Conservation (phyloP, 148 eudicot species). For the Rhododendron mucronatum region DNA sequence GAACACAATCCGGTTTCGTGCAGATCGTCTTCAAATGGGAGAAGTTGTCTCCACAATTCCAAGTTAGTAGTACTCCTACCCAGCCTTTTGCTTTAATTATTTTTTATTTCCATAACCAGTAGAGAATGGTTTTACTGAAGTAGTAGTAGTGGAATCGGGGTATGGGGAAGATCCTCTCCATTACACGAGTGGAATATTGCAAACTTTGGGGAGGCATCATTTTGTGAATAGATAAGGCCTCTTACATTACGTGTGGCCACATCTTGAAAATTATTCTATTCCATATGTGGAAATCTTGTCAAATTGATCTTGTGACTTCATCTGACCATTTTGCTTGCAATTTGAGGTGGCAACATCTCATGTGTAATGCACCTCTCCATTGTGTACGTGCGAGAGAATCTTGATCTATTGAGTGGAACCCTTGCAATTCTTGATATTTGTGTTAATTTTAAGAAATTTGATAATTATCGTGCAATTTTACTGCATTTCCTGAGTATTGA, state of each 20-base stretch:
- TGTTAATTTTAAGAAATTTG: not conserved
- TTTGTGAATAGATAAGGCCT: not conserved
- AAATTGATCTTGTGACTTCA: not conserved
- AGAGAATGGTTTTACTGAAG: not conserved
- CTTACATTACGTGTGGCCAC: not conserved
- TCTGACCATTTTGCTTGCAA: not conserved
- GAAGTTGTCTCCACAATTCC: constrained; percentile 99
- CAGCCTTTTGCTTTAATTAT: not conserved
- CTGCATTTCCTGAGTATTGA: not conserved
- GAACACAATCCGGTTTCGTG: constrained; percentile 14
- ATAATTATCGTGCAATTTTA: not conserved
- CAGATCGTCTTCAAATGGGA: constrained; percentile 99
- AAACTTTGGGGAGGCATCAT: not conserved
- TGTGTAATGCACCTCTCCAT: not conserved
- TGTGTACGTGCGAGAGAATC: not conserved
- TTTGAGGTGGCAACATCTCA: not conserved
- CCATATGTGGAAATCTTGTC: not conserved
- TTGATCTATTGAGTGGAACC: not conserved
- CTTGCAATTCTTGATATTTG: not conserved
- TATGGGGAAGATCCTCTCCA: not conserved
- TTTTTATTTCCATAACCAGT: not conserved
- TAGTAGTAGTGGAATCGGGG: not conserved
- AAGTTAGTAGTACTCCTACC: constrained; percentile 60
- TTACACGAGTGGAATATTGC: not conserved
- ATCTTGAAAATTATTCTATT: not conserved